Percentiles rank a stretch among this genome's conserved stretches.
Conservation (phyloP, 2,329 filamentous ascomycete genomes). For the Colletotrichum sp. region DNA sequence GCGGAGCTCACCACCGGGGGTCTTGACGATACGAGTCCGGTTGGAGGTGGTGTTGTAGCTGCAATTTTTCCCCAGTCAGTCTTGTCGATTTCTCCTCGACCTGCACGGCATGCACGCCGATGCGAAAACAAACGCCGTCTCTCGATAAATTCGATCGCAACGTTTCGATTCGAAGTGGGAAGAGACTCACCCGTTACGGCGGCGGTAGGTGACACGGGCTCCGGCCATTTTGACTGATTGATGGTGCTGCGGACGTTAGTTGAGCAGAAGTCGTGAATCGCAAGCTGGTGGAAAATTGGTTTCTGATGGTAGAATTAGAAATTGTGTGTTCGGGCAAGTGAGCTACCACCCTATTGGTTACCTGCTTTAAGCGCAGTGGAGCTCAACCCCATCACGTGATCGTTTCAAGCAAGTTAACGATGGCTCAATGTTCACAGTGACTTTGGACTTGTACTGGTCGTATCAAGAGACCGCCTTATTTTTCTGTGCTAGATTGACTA, state of each 20-base stretch:
- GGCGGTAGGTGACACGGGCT: conserved; percentile 72
- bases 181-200: conserved; percentile 76
- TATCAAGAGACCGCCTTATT: not conserved
- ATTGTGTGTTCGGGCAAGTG: not conserved
- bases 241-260: conserved; percentile 34
- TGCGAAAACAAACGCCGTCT: not conserved
- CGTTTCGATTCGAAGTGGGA: not conserved
- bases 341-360: too few relatives aligned
- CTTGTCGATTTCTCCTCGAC: not conserved
- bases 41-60: conserved; percentile 99
- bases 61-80: conserved; percentile 27
- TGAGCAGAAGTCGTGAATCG: conserved; percentile 24
- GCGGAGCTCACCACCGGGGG: conserved; percentile 92
- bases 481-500: not conserved
- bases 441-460: conserved; percentile 10
- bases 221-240: conserved; percentile 61
- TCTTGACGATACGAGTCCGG: conserved; percentile 95
- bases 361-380: too few relatives aligned
- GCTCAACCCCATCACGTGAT: too few relatives aligned
- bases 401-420: too few relatives aligned
- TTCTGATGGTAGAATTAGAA: not conserved
- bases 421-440: not conserved
- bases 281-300: not conserved
- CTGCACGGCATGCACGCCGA: not conserved
- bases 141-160: not conserved